A percentile compares a stretch with the other conserved stretches of the same genome.
Evolutionary conservation across 1,284 basidiomycete species (phyloP).

Genomic region (Ceratobasidium sp.): DNA sequence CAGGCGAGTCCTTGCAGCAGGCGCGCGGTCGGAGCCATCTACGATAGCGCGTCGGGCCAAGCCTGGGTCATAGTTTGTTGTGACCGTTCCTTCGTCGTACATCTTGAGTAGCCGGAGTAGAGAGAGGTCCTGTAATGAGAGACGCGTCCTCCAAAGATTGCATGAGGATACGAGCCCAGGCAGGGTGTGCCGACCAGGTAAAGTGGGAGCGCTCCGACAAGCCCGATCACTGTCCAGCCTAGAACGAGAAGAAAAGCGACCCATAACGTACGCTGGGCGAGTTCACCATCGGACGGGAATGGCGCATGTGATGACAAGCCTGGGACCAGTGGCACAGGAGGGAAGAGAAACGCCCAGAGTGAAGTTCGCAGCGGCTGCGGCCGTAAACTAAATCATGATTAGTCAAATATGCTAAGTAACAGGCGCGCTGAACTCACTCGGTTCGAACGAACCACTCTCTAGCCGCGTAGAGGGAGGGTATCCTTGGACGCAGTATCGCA

Average conservation of each 20-base stretch:
- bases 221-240: conserved; percentile 68
- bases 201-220: conserved; percentile 70
- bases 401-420: conserved; percentile 24
- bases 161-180: conserved; percentile 58
- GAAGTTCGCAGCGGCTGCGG: conserved; percentile 64
- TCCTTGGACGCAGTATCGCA: conserved; percentile 67
- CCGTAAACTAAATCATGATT: conserved; percentile 57
- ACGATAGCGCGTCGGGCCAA: conserved; percentile 49
- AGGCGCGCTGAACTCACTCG: conserved; percentile 57
- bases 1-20: conserved; percentile 60
- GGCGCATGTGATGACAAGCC: conserved; percentile 59
- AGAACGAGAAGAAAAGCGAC: conserved; percentile 66
- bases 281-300: conserved; percentile 74
- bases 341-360: conserved; percentile 70
- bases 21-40: conserved; percentile 52
- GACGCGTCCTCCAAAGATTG: conserved; percentile 63
- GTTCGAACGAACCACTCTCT: conserved; percentile 76
- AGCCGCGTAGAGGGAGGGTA: conserved; percentile 70
- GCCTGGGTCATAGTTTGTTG: conserved; percentile 45
- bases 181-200: conserved; percentile 74
- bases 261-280: conserved; percentile 71
- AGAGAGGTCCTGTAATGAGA: conserved; percentile 75
- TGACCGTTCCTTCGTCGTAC: conserved; percentile 58
- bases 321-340: conserved; percentile 70
- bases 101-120: conserved; percentile 70